Evolutionary conservation across 371 early-diverging fungal genomes (phyloP), one percentile per base, ranked within the genome.

Genomic region (Cokeromyces recurvatus): DNA sequence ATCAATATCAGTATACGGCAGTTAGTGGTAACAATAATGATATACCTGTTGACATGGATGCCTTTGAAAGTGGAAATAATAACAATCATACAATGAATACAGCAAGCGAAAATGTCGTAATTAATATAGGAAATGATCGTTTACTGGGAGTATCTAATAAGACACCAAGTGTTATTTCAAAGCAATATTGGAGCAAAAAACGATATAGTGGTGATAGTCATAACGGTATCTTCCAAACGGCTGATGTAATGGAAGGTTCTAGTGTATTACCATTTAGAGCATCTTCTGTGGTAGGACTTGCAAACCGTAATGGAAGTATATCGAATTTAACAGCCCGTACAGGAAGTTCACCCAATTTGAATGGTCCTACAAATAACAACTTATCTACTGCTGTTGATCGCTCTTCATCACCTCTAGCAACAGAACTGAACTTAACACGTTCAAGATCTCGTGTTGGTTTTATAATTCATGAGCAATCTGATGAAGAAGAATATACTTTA

Each of bases 121-220:
- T 32, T 14, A 31, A 7, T 19, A 31, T 37, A 1, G 23, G 14
- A 3, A 43, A 44, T 24, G 51, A 53, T 10, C 51, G 51, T 4
- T 42, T 51, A 1, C 31, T 63, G 7, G 59, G 55, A 0, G 17
- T 32, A 4, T 36, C 62, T 6, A 52, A 27, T 9, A 59, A 55
- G n/a, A 36, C 64, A 7, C 56, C 51, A 2, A 48, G 56, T 24
- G 37, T 48, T 4, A 29, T 59, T 11, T 55, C 66, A 14, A 55
- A 54, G 16, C 48, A 57, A 17, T 61, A 62, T 9, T 65, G 66
- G 66, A 55, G 16, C 21, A 65, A 65, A 32, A 65, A 65, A 21
- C 44, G 66, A 12, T 65, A 61, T 27, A 65, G 66, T 31, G 66
- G 66, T 1, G 66, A 65, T 41, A 65, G 66, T 38, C 46, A 61